Evolutionary conservation across 257 asterid species (phyloP).

Genomic region (Solanum phureja): DNA sequence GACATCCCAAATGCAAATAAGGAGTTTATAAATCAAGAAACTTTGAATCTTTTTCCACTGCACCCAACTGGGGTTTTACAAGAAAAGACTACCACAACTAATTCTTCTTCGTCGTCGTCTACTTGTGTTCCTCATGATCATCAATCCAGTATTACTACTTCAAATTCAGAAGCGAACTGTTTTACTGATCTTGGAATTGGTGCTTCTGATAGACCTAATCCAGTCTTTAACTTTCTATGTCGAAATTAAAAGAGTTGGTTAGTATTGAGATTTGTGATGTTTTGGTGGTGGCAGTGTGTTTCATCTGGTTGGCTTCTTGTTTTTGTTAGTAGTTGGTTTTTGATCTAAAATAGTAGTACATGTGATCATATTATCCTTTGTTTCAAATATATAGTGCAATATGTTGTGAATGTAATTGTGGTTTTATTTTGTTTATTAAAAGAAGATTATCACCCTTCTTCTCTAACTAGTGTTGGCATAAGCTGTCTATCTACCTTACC

Average conservation of each 20-base stretch:
- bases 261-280: not conserved
- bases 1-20: not conserved
- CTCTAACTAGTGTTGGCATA: not conserved
- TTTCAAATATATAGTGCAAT: not conserved
- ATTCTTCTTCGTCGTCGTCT: not conserved
- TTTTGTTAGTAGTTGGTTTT: not conserved
- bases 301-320: not conserved
- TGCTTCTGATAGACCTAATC: conserved; percentile 7
- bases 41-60: conserved; percentile 69
- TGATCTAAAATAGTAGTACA: not conserved
- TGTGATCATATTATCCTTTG: not conserved
- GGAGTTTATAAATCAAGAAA: conserved; percentile 25
- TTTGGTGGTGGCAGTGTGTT: not conserved
- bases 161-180: not conserved
- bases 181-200: not conserved
- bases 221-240: conserved; percentile 50
- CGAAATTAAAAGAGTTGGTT: conserved; percentile 14
- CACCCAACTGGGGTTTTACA: conserved; percentile 59
- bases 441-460: not conserved
- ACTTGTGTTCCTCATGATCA: not conserved
- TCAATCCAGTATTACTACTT: not conserved
- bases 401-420: not conserved
- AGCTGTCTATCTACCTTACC: not conserved
- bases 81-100: not conserved
- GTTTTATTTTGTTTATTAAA: not conserved